Conservation (phyloP, 2,329 filamentous ascomycete species). For the Ilyonectria robusta region DNA sequence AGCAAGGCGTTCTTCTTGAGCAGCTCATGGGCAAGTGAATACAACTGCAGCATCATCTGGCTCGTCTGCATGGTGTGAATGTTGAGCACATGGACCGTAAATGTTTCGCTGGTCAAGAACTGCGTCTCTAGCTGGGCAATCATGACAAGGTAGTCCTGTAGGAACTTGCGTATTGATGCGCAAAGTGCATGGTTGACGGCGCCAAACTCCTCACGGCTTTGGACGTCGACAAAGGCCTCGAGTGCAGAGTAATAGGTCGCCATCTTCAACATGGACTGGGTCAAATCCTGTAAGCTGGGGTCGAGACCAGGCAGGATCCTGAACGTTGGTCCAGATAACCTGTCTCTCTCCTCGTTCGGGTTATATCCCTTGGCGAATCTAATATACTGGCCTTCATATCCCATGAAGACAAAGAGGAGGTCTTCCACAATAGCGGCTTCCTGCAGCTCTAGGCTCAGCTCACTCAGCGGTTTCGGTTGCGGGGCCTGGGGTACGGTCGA, state of each 20-base stretch:
- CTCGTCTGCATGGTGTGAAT: constrained; percentile 91
- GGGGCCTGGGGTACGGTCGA: constrained; percentile 82
- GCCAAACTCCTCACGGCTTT: constrained; percentile 93
- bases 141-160: constrained; percentile 95
- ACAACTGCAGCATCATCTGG: constrained; percentile 92
- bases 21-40: constrained; percentile 88
- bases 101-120: constrained; percentile 87
- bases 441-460: constrained; percentile 84
- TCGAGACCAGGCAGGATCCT: constrained; percentile 87
- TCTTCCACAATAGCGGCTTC: constrained; percentile 92
- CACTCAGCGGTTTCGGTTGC: constrained; percentile 75
- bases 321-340: constrained; percentile 86
- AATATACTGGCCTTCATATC: constrained; percentile 97
- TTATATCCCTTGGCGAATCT: constrained; percentile 88
- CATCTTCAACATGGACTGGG: constrained; percentile 91
- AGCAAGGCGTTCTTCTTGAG: constrained; percentile 89
- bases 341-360: constrained; percentile 86
- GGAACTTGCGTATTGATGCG: constrained; percentile 89
- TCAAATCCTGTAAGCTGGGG: constrained; percentile 90
- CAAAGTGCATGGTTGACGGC: constrained; percentile 96
- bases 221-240: constrained; percentile 93
- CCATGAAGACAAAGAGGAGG: constrained; percentile 95
- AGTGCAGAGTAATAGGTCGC: constrained; percentile 93
- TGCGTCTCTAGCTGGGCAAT: constrained; percentile 95
- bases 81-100: constrained; percentile 94